These are phyloP conservation scores for Dictyostelium intermedium DNA, from an alignment of 78 protist species.

Conservation along the genomic window DNA sequence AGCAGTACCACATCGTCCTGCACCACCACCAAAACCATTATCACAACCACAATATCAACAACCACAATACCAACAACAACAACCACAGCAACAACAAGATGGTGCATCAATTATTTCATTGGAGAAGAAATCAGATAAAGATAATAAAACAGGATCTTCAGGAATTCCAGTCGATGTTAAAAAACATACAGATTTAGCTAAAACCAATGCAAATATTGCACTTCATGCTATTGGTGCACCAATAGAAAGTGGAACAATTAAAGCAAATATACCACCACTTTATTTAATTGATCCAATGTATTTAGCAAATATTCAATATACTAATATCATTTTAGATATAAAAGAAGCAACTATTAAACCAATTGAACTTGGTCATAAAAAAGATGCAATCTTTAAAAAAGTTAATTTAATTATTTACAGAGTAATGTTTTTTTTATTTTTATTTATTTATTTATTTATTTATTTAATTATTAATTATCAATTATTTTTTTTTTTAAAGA, in stretches of 20 bases:
- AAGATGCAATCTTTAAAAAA: conserved; percentile 2
- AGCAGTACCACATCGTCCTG: not conserved
- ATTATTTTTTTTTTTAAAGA: not conserved
- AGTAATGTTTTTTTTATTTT: not conserved
- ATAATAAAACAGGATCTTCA: not conserved
- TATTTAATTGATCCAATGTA: conserved; percentile 7
- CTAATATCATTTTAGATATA: conserved; percentile 31
- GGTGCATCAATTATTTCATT: not conserved
- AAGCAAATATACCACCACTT: conserved; percentile 20
- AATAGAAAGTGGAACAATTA: not conserved
- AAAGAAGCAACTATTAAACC: not conserved
- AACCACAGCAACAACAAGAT: not conserved
- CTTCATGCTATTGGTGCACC: conserved; percentile 33
- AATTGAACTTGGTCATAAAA: conserved; percentile 10
- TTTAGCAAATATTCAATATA: conserved; percentile 52
- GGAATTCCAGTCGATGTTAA: not conserved
- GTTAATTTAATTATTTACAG: conserved; percentile 19
- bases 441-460: not conserved
- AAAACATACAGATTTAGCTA: not conserved
- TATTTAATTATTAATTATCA: not conserved
- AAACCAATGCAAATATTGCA: conserved; percentile 52
- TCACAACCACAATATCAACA: not conserved
- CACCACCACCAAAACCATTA: conserved; percentile 19
- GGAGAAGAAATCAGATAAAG: not conserved
- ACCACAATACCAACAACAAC: not conserved